Conservation (phyloP, 805 yeast genomes). For the Cyberlindnera saturnus region DNA sequence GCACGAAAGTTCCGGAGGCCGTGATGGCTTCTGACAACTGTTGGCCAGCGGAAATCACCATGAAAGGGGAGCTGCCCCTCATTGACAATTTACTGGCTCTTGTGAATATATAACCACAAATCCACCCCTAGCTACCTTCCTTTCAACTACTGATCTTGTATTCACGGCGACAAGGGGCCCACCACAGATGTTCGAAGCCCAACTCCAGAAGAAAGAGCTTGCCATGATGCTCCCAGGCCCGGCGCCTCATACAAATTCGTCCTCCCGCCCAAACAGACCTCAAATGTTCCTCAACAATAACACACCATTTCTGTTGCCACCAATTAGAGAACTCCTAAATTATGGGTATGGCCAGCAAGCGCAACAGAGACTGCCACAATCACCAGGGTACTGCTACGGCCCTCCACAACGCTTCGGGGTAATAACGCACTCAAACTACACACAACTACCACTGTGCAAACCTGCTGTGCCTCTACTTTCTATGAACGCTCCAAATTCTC, state of each 20-base stretch:
- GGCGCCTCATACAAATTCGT: constrained; percentile 4
- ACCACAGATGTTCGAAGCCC: constrained; percentile 4
- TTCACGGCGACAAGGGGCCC: constrained; percentile 4
- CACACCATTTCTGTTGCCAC: constrained; percentile 10
- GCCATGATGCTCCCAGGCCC: constrained; percentile 18
- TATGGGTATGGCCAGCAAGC: constrained; percentile 1
- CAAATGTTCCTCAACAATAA: background rate
- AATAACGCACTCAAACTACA: background rate
- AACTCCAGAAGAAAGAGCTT: constrained; percentile 9
- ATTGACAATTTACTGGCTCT: too few species aligned
- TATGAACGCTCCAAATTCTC: too few species aligned
- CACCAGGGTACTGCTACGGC: background rate
- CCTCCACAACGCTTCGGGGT: too few species aligned
- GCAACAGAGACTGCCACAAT: background rate
- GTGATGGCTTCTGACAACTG: too few species aligned
- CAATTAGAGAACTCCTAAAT: constrained; percentile 14
- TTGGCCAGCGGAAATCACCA: too few species aligned
- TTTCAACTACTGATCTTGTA: too few species aligned
- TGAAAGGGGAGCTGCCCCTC: too few species aligned
- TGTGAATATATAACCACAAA: too few species aligned
- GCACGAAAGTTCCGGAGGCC: too few species aligned
- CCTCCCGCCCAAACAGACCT: constrained; percentile 2
- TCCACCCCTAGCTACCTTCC: too few species aligned
- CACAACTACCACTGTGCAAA: background rate
- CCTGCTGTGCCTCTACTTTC: background rate